Evolutionary conservation across 331 rosid species (phyloP).

Genomic region (Saraca asoca): DNA sequence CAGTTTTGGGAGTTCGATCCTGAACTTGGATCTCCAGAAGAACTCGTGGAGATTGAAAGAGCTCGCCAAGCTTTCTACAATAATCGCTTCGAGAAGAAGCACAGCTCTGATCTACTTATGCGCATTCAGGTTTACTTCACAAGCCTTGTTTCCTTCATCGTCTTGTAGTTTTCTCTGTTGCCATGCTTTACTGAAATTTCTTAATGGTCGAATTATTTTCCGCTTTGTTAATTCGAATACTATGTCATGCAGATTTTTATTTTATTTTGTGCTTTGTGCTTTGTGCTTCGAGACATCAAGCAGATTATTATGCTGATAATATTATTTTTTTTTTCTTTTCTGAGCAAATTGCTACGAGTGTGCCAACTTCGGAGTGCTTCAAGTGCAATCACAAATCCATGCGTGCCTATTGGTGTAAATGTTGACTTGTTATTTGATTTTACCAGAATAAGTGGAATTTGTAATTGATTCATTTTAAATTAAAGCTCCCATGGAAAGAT

Average conservation of each 20-base stretch:
- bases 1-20: conserved; percentile 88
- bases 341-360: too few relatives aligned
- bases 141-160: not conserved
- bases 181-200: too few relatives aligned
- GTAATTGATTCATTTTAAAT: not conserved
- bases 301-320: not conserved
- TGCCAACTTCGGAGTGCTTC: not conserved
- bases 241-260: not conserved
- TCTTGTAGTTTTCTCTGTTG: not conserved
- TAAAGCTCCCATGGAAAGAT: not conserved
- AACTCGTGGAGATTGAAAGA: conserved; percentile 47
- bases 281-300: too few relatives aligned
- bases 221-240: not conserved
- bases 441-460: too few relatives aligned
- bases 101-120: conserved; percentile 77
- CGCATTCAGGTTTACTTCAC: conserved; percentile 61
- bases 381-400: not conserved
- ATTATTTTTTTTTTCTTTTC: not conserved
- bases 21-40: conserved; percentile 48
- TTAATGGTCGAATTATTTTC: not conserved
- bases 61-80: conserved; percentile 49
- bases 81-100: conserved; percentile 59
- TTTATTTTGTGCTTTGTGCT: too few relatives aligned
- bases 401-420: not conserved
- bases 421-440: too few relatives aligned